Evolutionary conservation across 2,329 filamentous ascomycete species (phyloP).

Genomic region (Penicillium brasilianum): DNA sequence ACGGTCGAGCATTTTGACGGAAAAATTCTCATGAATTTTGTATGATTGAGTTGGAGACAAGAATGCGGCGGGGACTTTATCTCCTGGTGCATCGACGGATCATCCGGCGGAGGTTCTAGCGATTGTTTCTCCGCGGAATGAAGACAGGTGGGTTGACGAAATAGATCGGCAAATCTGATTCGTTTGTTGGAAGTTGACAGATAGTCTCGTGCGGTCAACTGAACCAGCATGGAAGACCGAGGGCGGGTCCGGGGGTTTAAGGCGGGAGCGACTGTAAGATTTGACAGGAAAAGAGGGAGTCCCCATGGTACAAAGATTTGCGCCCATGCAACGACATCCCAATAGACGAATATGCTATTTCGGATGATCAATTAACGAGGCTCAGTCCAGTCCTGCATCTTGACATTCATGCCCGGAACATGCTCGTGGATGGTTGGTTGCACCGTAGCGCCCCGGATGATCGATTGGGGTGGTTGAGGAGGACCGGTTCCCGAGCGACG

Average conservation of each 20-base stretch:
- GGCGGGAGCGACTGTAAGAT: not conserved
- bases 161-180: not conserved
- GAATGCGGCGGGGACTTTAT: not conserved
- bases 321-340: not conserved
- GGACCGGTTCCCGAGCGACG: constrained; percentile 66
- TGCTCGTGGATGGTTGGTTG: constrained; percentile 42
- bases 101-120: constrained; percentile 9
- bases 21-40: not conserved
- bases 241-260: not conserved
- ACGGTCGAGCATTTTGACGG: not conserved
- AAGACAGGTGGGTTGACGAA: constrained; percentile 11
- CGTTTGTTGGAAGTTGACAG: not conserved
- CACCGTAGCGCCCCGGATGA: constrained; percentile 41
- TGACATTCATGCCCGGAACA: constrained; percentile 38
- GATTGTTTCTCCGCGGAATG: constrained; percentile 14
- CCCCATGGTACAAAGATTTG: not conserved
- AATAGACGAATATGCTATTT: not conserved
- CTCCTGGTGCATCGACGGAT: not conserved
- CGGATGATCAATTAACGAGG: constrained; percentile 30
- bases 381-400: constrained; percentile 46
- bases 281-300: not conserved
- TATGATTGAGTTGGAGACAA: not conserved
- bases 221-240: not conserved
- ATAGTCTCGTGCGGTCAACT: not conserved
- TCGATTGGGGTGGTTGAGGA: constrained; percentile 46